Evolutionary conservation across 495 filamentous ascomycete species (phyloP), one percentile per base, ranked within the genome.

Genomic region (Cercophora newfieldiana): DNA sequence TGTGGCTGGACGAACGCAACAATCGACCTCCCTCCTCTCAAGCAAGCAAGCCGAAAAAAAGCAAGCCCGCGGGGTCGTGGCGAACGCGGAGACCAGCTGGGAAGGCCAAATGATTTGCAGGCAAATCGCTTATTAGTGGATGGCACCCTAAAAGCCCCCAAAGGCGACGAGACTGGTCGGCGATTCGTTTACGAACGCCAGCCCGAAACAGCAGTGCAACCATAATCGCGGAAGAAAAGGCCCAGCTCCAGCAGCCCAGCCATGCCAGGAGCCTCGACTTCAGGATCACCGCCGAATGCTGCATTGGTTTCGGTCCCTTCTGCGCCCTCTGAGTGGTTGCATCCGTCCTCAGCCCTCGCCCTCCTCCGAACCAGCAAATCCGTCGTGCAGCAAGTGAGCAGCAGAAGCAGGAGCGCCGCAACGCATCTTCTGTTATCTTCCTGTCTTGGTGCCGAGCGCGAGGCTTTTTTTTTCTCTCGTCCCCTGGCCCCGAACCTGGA

Each of bases 31-130:
- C n/a, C n/a, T n/a, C n/a, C n/a, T n/a, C n/a, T n/a, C n/a, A n/a
- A n/a, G n/a, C n/a, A n/a, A n/a, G n/a, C n/a, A n/a, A n/a, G n/a
- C n/a, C n/a, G n/a, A n/a, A n/a, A 63, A 64, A 29, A 64, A 66
- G 55, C 30, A 31, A 61, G 57, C 50, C 30, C 53, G 63, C 51
- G 63, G 63, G 53, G 55, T 29, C 28, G 53, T 10, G n/a, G 24
- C 21, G 7, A 22, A n/a, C n/a, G 24, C n/a, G 44, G 55, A 49
- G n/a, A 16, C 37, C 14, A n/a, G 60, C 59, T 50, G n/a, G 55
- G 61, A 29, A 53, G 57, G 33, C 66, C 58, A 66, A 57, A 70
- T 70, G 72, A 69, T 63, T 60, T 63, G 65, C 71, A 73, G 66
- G 51, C 56, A 31, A n/a, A 65, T 48, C 57, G 54, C 59, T 57